Evolutionary conservation across 2,329 filamentous ascomycete genomes (phyloP), one percentile per base, ranked within the genome.

Genomic region (Golovinomyces cichoracearum): DNA sequence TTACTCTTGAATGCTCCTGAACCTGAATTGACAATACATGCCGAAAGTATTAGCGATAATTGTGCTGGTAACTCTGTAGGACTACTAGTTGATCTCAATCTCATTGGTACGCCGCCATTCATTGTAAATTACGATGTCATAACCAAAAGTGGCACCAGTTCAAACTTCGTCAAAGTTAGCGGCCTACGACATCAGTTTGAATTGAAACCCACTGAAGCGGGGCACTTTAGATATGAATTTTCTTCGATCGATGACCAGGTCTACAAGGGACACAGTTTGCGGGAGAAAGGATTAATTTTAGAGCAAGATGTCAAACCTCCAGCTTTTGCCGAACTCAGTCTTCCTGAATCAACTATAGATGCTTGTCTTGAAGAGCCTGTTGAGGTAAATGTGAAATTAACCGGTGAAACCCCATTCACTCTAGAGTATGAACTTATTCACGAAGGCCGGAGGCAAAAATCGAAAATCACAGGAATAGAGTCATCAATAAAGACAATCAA

Each of bases 31-130:
- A 69, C 74, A 4, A 67, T 98, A 46, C 72, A 72, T 27, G 71
- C 76, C 5, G 81, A 93, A 56, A 79, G 85, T 53, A 85, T 98
- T 40, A 81, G 83, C 48, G 90, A 98, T 63, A 93, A 92, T 61
- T 98, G 90, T 61, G 88, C 86, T 31, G 85, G 86, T 45, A 93
- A 85, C 58, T 84, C 90, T 0, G 83, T 98, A 52, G 90, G 90
- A 37, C 71, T 98, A 49, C 74, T 80, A 10, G 83, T 98, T 38
- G 81, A 90, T 58, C 66, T 98, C 46, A 85, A 95, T 60, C 70
- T 98, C 35, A 80, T 88, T 25, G 90, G 90, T 52, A 93, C 85
- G 0, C 88, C 92, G 42, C 88, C 88, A 1, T 98, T 98, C 64
- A 68, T 70, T n/a, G 69, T 98, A 42, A 68, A 70, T 21, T 98